These are phyloP conservation scores for Talaromyces sp. DNA, from an alignment of 2,329 filamentous ascomycete genomes.

Conservation along the genomic window DNA sequence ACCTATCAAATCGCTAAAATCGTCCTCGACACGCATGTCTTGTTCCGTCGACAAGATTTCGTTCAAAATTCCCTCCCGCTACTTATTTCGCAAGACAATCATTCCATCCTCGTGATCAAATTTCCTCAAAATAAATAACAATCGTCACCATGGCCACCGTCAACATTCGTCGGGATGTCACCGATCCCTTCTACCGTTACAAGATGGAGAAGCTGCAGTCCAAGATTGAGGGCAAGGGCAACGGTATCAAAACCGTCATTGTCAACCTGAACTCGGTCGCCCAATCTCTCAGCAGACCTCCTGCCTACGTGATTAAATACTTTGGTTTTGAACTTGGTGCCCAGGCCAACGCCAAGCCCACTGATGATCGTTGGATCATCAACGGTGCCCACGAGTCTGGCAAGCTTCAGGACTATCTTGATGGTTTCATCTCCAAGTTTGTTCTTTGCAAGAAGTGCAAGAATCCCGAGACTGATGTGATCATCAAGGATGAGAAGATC, in stretches of 20 bases:
- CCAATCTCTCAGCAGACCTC: constrained; percentile 85
- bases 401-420: constrained; percentile 97
- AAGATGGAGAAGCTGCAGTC: constrained; percentile 99
- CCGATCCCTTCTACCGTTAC: constrained; percentile 99
- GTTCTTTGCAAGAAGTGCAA: constrained; percentile 99
- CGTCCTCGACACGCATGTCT: constrained; percentile 60
- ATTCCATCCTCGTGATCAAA: constrained; percentile 34
- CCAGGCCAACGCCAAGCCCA: constrained; percentile 96
- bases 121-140: constrained; percentile 16
- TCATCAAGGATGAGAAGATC: constrained; percentile 92
- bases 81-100: constrained; percentile 31
- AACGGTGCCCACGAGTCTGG: constrained; percentile 93
- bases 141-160: constrained; percentile 87
- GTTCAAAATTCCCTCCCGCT: constrained; percentile 47
- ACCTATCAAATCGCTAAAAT: constrained; percentile 10
- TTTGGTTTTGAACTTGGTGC: constrained; percentile 98
- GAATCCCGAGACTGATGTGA: constrained; percentile 96
- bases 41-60: constrained; percentile 51
- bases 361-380: constrained; percentile 99
- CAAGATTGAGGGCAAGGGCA: constrained; percentile 99
- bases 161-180: constrained; percentile 98
- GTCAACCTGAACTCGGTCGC: constrained; percentile 96
- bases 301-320: constrained; percentile 98
- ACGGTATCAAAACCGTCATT: constrained; percentile 98
- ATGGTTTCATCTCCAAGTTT: constrained; percentile 98